Conservation (phyloP, 306 rosid genomes). For the Crotalaria pallida region DNA sequence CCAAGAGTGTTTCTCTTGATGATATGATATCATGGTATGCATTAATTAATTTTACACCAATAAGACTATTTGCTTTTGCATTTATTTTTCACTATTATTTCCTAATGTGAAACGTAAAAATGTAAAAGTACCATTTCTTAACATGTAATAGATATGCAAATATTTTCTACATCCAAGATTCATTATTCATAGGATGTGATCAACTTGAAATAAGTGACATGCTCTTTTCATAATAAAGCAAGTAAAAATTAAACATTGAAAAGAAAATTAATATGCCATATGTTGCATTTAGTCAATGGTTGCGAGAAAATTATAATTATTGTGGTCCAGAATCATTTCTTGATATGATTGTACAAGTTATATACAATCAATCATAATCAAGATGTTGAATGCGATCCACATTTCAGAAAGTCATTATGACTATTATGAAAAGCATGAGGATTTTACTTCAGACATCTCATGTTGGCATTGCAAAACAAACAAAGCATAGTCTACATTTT, state of each 20-base stretch:
- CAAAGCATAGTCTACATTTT: not conserved
- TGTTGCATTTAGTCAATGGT: too few species aligned
- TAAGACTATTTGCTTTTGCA: not conserved
- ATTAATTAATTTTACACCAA: not conserved
- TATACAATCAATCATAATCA: too few species aligned
- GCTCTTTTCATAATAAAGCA: not conserved
- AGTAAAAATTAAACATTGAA: not conserved
- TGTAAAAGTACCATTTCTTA: not conserved
- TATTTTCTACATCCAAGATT: too few species aligned
- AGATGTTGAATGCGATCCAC: too few species aligned
- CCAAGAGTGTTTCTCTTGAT: constrained; percentile 55
- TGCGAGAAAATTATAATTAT: too few species aligned
- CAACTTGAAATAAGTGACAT: not conserved
- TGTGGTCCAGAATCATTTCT: too few species aligned
- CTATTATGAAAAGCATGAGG: too few species aligned
- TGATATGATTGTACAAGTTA: too few species aligned
- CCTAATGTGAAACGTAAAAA: not conserved
- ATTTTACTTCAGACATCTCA: too few species aligned
- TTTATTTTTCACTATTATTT: not conserved
- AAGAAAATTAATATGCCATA: not conserved
- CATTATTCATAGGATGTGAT: not conserved
- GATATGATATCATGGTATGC: constrained; percentile 75
- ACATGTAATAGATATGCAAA: not conserved
- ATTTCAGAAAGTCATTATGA: too few species aligned
- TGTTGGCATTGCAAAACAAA: not conserved